Percentiles rank a stretch among this genome's conserved stretches.
These are phyloP conservation scores for Zygosaccharomyces pseudorouxii DNA, from an alignment of 805 yeast species.

Conservation along the genomic window DNA sequence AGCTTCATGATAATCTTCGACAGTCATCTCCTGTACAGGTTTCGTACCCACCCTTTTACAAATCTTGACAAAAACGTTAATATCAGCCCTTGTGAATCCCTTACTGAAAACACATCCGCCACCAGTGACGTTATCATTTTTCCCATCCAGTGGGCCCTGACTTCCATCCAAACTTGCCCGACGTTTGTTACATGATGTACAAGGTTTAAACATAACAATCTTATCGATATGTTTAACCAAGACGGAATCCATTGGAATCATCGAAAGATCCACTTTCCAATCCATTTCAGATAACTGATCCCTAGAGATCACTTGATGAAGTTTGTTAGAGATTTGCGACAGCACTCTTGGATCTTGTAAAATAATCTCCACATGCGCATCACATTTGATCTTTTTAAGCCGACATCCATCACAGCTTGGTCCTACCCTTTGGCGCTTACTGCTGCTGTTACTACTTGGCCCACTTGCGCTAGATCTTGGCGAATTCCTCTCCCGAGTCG, in stretches of 20 bases:
- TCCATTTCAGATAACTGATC: conserved; percentile 14
- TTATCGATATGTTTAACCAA: conserved; percentile 31
- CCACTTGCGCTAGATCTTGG: not conserved
- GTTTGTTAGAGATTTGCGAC: conserved; percentile 16
- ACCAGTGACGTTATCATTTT: conserved; percentile 32
- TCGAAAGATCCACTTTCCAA: not conserved
- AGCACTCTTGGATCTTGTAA: conserved; percentile 25
- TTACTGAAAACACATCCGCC: conserved; percentile 51
- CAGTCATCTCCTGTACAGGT: conserved; percentile 18
- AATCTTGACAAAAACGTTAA: conserved; percentile 23
- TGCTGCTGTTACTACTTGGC: not conserved
- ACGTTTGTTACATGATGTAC: conserved; percentile 47
- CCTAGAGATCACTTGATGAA: conserved; percentile 22
- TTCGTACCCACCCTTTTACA: conserved; percentile 10
- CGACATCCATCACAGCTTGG: conserved; percentile 74
- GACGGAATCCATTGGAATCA: not conserved
- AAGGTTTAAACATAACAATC: conserved; percentile 47
- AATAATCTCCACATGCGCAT: conserved; percentile 53
- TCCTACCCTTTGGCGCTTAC: conserved; percentile 58
- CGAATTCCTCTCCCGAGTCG: not conserved
- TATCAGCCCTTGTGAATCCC: conserved; percentile 41
- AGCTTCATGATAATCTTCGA: conserved; percentile 20
- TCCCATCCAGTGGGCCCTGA: not conserved
- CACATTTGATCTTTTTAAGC: conserved; percentile 65
- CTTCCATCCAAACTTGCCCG: conserved; percentile 8